A percentile compares a stretch with the other conserved stretches of the same genome.
phyloP scores from a whole-genome alignment of 1,284 basidiomycete species.

The Wallemia ichthyophaga region DNA sequence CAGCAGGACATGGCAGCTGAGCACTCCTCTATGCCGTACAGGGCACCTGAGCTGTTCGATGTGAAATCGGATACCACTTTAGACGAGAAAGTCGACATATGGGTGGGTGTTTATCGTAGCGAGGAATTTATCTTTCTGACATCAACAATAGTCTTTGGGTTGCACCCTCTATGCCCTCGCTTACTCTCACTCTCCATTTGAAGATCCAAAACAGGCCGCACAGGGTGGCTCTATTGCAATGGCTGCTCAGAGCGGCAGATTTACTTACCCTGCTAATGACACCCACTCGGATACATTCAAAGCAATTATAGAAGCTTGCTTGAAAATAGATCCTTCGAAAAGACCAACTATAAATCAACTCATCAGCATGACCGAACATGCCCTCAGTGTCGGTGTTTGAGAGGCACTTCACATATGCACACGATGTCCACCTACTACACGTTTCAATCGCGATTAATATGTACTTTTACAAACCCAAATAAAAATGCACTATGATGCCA shows the following conservation, averaged over 20 bases:
- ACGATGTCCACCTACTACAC: too few species aligned
- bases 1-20: slow-evolving; percentile 86
- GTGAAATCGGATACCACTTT: slow-evolving; percentile 60
- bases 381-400: neutral
- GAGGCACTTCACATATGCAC: too few species aligned
- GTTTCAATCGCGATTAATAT: too few species aligned
- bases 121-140: neutral
- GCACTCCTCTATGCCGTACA: slow-evolving; percentile 84
- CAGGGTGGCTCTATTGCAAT: slow-evolving; percentile 78
- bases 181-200: slow-evolving; percentile 75
- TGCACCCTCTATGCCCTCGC: slow-evolving; percentile 72
- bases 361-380: neutral
- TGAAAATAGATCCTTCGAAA: slow-evolving; percentile 45
- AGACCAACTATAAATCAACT: slow-evolving; percentile 21
- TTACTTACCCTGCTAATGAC: slow-evolving; percentile 37
- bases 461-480: neutral
- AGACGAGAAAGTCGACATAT: slow-evolving; percentile 88
- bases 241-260: slow-evolving; percentile 70
- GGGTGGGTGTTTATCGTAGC: slow-evolving; percentile 34
- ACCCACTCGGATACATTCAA: slow-evolving; percentile 42
- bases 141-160: slow-evolving; percentile 37
- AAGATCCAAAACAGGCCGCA: slow-evolving; percentile 52
- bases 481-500: neutral
- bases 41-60: slow-evolving; percentile 80
- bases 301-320: slow-evolving; percentile 48